These are phyloP conservation scores for Hirschioporus abietinus DNA, from an alignment of 768 basidiomycete genomes.

Conservation along the genomic window DNA sequence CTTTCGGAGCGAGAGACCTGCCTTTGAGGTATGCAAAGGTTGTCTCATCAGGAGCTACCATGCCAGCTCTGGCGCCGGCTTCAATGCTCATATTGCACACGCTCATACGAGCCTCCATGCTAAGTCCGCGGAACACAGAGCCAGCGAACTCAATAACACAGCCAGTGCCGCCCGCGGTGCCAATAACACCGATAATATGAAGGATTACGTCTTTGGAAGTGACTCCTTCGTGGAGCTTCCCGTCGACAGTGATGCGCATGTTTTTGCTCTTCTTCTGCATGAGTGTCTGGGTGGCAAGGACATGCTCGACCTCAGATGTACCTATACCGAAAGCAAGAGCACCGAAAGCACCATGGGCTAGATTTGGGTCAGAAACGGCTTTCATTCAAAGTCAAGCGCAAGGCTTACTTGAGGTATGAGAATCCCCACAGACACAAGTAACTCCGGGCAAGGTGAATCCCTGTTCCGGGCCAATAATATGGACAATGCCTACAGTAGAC, in stretches of 20 bases:
- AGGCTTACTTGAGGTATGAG: conserved; percentile 81
- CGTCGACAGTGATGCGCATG: conserved; percentile 88
- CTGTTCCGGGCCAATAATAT: conserved; percentile 91
- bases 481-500: conserved; percentile 59
- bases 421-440: conserved; percentile 88
- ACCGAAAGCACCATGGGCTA: conserved; percentile 89
- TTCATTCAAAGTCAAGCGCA: background rate
- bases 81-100: conserved; percentile 96
- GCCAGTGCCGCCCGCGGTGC: conserved; percentile 93
- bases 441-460: conserved; percentile 84
- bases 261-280: conserved; percentile 86
- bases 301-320: conserved; percentile 92
- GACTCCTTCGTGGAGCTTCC: conserved; percentile 73
- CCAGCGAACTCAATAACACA: conserved; percentile 88
- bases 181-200: conserved; percentile 85
- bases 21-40: conserved; percentile 81
- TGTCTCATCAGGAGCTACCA: conserved; percentile 86
- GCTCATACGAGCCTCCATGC: conserved; percentile 90
- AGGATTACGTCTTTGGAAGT: conserved; percentile 88
- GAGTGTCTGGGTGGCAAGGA: conserved; percentile 87
- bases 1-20: conserved; percentile 77
- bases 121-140: conserved; percentile 77
- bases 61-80: conserved; percentile 87
- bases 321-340: conserved; percentile 92
- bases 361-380: background rate